Percentiles rank a stretch among this genome's conserved stretches.
These are phyloP conservation scores for Bruguiera gymnorhiza DNA, from an alignment of 345 rosid genomes.

Conservation along the genomic window DNA sequence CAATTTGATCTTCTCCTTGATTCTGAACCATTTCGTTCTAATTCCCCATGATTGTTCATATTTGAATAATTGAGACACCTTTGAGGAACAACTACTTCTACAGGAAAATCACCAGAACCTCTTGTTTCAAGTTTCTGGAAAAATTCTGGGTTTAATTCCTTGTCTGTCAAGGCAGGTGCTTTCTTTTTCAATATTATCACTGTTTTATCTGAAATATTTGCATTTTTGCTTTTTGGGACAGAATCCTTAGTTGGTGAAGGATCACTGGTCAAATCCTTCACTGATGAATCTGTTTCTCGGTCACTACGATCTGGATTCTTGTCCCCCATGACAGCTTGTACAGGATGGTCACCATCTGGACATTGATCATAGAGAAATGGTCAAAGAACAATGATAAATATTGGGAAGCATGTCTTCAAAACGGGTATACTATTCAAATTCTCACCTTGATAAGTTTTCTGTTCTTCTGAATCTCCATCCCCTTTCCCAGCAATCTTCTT, in stretches of 20 bases:
- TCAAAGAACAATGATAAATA: conserved; percentile 4
- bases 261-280: conserved; percentile 49
- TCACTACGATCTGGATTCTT: conserved; percentile 43
- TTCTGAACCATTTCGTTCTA: conserved; percentile 44
- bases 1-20: conserved; percentile 46
- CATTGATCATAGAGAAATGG: conserved; percentile 13
- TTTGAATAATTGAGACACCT: conserved; percentile 54
- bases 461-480: conserved; percentile 60
- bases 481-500: conserved; percentile 78
- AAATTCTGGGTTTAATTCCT: conserved; percentile 86
- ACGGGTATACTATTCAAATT: conserved; percentile 5
- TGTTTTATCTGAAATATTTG: conserved; percentile 72
- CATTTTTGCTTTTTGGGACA: conserved; percentile 54
- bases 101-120: conserved; percentile 74
- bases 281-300: conserved; percentile 37
- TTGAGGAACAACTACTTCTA: conserved; percentile 91
- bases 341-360: conserved; percentile 37
- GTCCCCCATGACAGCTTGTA: conserved; percentile 36
- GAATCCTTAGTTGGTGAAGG: conserved; percentile 46
- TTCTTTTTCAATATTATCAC: conserved; percentile 86
- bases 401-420: conserved; percentile 1
- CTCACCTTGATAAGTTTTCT: conserved; percentile 62
- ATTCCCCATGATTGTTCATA: conserved; percentile 55
- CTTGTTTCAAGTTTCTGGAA: conserved; percentile 87
- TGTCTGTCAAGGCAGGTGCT: conserved; percentile 75